Base-by-base conservation (phyloP, 176 grass and related monocot genomes). In the Zoysia japonica region DNA sequence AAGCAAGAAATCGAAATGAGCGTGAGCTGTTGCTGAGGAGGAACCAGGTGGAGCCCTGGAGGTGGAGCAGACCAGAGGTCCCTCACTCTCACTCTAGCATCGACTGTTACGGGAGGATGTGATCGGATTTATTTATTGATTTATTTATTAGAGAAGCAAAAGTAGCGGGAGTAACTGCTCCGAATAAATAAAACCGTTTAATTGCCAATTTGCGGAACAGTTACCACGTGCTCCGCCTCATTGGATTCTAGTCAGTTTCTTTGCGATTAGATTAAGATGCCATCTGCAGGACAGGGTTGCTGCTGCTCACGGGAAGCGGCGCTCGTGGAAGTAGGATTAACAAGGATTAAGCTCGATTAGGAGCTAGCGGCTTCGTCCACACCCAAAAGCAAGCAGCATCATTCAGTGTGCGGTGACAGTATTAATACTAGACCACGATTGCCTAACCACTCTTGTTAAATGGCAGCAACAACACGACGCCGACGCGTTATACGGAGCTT, bases 21-120 rank as follows among this genome's bases (percentile, higher is more conserved):
- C 77, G 70, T 80, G 62, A 89, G 87, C 87, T 89, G 78, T 81
- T 81, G 88, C 44, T 80, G 64, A 53, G n/a, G 57, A 79, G 72
- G 75, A 77, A 48, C 76, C 82, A 82, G 72, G 71, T 83, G 80
- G 77, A 4, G 76, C 28, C n/a, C n/a, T n/a, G n/a, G n/a, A 82
- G 72, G 71, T 83, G 80, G 77, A 4, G 76, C 28, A 36, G n/a
- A 28, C 28, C 28, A 28, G 45, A 68, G n/a, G 5, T 1, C 6
- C 14, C 9, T 66, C 40, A 12, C 69, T 67, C 61, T 28, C 28
- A 28, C 28, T 28, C 28, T 28, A 28, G 28, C 28, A 28, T 28
- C 28, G 28, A 28, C 28, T 9, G 65, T 44, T 78, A 2, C 55
- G 10, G 14, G 9, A 4, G 61, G 57, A 73, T 44, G 70, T 3